A percentile compares a stretch with the other conserved stretches of the same genome.
phyloP scores from a whole-genome alignment of 805 yeast genomes.

The Candida morakotiae region DNA sequence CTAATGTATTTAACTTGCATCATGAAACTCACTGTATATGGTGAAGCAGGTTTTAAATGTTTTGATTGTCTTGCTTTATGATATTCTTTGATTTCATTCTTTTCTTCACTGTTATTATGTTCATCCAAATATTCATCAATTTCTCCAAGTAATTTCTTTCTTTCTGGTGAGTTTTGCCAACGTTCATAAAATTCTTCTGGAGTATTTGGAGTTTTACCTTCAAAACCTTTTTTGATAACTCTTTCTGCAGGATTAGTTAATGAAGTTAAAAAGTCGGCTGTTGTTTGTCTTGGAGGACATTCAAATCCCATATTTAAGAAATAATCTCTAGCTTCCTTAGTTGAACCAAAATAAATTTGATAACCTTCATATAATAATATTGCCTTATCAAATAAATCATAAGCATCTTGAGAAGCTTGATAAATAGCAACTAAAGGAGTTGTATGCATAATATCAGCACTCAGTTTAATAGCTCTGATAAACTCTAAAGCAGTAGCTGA shows the following conservation, averaged over 20 bases:
- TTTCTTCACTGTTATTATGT: constrained; percentile 13
- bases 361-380: constrained; percentile 43
- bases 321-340: constrained; percentile 40
- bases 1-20: constrained; percentile 50
- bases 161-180: constrained; percentile 57
- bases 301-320: constrained; percentile 59
- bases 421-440: constrained; percentile 59
- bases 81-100: constrained; percentile 17
- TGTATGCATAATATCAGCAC: constrained; percentile 49
- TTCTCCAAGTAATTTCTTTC: constrained; percentile 32
- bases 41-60: constrained; percentile 28
- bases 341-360: constrained; percentile 53
- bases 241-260: constrained; percentile 65
- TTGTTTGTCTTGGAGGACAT: constrained; percentile 60
- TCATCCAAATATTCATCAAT: constrained; percentile 37
- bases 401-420: constrained; percentile 46
- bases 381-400: constrained; percentile 46
- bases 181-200: constrained; percentile 54
- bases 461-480: constrained; percentile 58
- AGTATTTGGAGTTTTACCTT: constrained; percentile 48
- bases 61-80: constrained; percentile 37
- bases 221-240: constrained; percentile 45
- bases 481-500: constrained; percentile 80
- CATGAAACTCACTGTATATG: constrained; percentile 40
- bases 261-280: constrained; percentile 63